Conservation (phyloP, 106 monocot species). For the Allium fistulosum region DNA sequence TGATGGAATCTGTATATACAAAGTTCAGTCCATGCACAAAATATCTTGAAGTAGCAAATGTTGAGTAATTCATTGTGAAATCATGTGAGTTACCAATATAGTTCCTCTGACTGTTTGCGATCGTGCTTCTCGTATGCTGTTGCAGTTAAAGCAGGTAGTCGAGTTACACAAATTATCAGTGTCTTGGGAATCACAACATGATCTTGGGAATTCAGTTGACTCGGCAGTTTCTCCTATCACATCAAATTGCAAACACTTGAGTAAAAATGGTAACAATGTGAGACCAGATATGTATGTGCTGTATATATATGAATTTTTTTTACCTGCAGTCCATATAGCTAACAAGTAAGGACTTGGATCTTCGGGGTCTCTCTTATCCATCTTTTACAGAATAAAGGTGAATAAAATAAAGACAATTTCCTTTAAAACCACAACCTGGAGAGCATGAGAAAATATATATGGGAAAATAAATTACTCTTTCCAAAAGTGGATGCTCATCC, state of each 20-base stretch:
- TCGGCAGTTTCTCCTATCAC: conserved; percentile 49
- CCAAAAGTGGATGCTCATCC: conserved; percentile 49
- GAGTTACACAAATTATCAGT: conserved; percentile 29
- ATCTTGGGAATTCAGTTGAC: conserved; percentile 42
- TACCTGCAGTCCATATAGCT: conserved; percentile 74
- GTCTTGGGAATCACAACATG: conserved; percentile 11
- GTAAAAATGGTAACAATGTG: neutral
- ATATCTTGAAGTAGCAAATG: neutral
- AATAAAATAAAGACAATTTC: neutral
- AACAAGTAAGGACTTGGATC: conserved; percentile 68
- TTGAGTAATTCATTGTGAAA: neutral
- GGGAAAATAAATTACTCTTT: conserved; percentile 28
- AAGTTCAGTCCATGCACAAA: neutral
- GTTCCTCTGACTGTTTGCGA: conserved; percentile 52
- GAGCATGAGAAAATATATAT: neutral
- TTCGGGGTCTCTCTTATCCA: conserved; percentile 58
- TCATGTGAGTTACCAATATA: conserved; percentile 21
- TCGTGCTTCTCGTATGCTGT: conserved; percentile 41
- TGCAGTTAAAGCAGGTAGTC: conserved; percentile 42
- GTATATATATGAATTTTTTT: neutral
- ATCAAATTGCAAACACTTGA: neutral
- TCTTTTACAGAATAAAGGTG: conserved; percentile 25
- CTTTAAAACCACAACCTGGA: neutral
- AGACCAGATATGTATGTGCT: neutral
- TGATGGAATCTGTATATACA: conserved; percentile 15